Conservation (phyloP, 2,329 filamentous ascomycete species). For the Neonectria neomacrospora region DNA sequence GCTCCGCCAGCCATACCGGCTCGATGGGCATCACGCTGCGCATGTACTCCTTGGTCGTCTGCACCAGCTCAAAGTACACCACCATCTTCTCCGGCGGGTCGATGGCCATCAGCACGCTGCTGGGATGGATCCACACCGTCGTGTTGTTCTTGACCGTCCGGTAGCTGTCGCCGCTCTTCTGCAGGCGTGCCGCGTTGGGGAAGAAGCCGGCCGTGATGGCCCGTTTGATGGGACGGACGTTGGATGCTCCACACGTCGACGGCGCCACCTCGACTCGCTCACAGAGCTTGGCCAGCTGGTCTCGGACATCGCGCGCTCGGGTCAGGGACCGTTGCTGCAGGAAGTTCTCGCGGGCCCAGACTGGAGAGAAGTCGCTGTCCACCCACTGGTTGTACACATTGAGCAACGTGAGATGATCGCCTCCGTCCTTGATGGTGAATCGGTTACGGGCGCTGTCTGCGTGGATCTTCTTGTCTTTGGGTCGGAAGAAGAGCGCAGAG, state of each 20-base stretch:
- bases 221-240: constrained; percentile 82
- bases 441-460: constrained; percentile 89
- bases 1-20: constrained; percentile 84
- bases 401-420: constrained; percentile 87
- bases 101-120: constrained; percentile 79
- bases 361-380: constrained; percentile 85
- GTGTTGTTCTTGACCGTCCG: constrained; percentile 91
- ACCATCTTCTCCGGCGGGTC: constrained; percentile 84
- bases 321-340: constrained; percentile 90
- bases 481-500: constrained; percentile 89
- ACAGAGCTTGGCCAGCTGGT: constrained; percentile 91
- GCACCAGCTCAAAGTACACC: constrained; percentile 85
- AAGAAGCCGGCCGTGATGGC: constrained; percentile 94
- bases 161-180: constrained; percentile 87
- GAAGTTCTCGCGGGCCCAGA: constrained; percentile 95
- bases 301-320: constrained; percentile 88
- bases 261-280: constrained; percentile 89
- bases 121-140: constrained; percentile 92
- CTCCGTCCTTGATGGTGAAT: constrained; percentile 90
- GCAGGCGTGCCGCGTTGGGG: constrained; percentile 86
- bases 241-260: constrained; percentile 74
- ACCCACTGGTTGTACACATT: constrained; percentile 98
- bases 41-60: constrained; percentile 94
- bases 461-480: constrained; percentile 97
- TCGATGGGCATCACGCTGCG: constrained; percentile 87